Evolutionary conservation across 768 basidiomycete species (phyloP), one percentile per base, ranked within the genome.

Genomic region (Podaxis sp.): DNA sequence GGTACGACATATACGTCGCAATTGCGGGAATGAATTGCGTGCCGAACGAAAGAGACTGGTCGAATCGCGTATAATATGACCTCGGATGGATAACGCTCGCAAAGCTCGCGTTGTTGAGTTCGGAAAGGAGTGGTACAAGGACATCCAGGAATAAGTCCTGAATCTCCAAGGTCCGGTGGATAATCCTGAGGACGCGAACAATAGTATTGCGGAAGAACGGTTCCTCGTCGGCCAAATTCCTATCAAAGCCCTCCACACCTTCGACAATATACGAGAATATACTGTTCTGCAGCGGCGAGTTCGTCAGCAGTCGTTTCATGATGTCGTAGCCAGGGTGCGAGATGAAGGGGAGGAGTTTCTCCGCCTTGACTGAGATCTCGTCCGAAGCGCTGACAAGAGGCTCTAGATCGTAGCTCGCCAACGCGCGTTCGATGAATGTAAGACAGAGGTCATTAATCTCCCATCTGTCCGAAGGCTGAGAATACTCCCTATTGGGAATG

Each of bases 81-180:
- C 87, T 83, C 0, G 89, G 78, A 64, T 86, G 84, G 15, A 85
- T 73, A 7, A 77, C 80, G 30, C 86, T 86, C 26, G 86, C 74
- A 52, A 88, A 70, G 0, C 83, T 72, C 0, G 83, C 72, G 64
- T 82, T 84, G 64, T 85, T 85, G 62, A 87, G 79, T 59, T 93
- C 89, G 19, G 84, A 77, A 7, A 96, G 82, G 22, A 90, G 76
- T 2, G 94, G 93, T 2, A 96, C 77, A 54, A 96, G 84, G 24
- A 95, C 87, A 59, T 98, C 95, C 46, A 95, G 80, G 79, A 96
- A 97, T 60, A 94, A 83, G 55, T 91, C 88, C 70, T 99, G 95
- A 28, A 94, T 82, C 65, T 95, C 92, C 62, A 98, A 78, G 0
- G 91, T 82, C 1, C 94, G 88, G 64, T 87, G 84, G 15, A 93